Conservation (phyloP, 2,329 filamentous ascomycete species). For the Cladosporium cucumerinum region DNA sequence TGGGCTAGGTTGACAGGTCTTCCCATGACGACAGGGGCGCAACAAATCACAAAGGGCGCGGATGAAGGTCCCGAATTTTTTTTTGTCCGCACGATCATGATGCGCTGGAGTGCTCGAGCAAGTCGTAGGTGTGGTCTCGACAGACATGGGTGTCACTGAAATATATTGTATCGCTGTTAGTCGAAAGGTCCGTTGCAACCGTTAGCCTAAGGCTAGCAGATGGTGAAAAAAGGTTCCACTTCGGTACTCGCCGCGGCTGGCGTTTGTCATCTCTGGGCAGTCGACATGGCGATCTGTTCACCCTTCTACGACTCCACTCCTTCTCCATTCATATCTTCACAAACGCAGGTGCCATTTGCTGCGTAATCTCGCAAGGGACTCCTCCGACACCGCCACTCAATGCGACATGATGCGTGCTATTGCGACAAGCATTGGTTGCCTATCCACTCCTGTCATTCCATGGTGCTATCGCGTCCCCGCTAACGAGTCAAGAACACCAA, state of each 20-base stretch:
- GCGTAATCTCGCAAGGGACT: background rate
- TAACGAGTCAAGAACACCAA: background rate
- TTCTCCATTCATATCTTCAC: background rate
- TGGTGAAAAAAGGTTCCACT: background rate
- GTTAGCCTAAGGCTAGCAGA: background rate
- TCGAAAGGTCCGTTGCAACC: background rate
- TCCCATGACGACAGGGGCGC: background rate
- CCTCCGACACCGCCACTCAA: background rate
- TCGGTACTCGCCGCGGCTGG: background rate
- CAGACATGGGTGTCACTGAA: background rate
- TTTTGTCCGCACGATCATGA: background rate
- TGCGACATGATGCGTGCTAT: background rate
- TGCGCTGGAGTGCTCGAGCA: background rate
- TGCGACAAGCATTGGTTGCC: background rate
- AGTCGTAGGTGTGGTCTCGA: background rate
- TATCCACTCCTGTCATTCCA: background rate
- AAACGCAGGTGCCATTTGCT: background rate
- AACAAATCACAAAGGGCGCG: background rate
- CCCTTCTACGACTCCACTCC: background rate
- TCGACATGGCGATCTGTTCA: background rate
- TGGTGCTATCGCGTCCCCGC: background rate
- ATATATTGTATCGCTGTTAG: background rate
- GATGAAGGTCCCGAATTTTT: background rate
- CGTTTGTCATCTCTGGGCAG: background rate
- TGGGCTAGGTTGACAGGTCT: background rate